Percentiles rank a stretch among this genome's conserved stretches.
These are phyloP conservation scores for Phlebiopsis gigantea DNA, from an alignment of 768 basidiomycete genomes.

Conservation along the genomic window DNA sequence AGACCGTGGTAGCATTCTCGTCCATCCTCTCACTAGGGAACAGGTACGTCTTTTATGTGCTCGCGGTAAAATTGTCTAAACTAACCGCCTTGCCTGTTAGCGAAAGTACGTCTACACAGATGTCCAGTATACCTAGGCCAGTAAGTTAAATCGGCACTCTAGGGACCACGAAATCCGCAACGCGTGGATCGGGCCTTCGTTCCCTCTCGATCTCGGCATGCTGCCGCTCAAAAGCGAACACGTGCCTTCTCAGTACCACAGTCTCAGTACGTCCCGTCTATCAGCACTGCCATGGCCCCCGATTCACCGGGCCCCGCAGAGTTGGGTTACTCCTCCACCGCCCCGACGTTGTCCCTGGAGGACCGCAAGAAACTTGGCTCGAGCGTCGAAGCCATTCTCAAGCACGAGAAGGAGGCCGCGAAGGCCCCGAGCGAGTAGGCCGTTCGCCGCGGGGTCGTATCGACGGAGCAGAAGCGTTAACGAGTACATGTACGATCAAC, in stretches of 20 bases:
- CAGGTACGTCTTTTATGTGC: constrained; percentile 38
- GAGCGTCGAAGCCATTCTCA: constrained; percentile 54
- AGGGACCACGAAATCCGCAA: constrained; percentile 69
- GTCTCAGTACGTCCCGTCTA: constrained; percentile 22
- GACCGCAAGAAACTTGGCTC: constrained; percentile 57
- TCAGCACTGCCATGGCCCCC: neutral
- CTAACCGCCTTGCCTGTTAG: constrained; percentile 26
- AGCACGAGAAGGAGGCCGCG: constrained; percentile 63
- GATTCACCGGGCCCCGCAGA: constrained; percentile 32
- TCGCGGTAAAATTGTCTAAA: neutral
- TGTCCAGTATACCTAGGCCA: neutral
- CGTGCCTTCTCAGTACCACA: constrained; percentile 65
- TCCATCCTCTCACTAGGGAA: constrained; percentile 72
- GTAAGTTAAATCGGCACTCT: neutral
- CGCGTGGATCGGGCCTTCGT: constrained; percentile 72
- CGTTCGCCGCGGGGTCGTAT: no score
- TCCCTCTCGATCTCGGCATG: constrained; percentile 55
- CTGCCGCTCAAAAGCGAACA: constrained; percentile 48
- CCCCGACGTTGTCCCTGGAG: constrained; percentile 47
- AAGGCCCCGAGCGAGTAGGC: constrained; percentile 40
- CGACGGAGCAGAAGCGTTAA: no score
- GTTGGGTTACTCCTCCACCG: constrained; percentile 61
- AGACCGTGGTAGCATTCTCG: constrained; percentile 46
- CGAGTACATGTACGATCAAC: no score
- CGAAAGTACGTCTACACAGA: constrained; percentile 37